Conservation (phyloP, 1,284 basidiomycete genomes). For the Rhodotorula glutinis region DNA sequence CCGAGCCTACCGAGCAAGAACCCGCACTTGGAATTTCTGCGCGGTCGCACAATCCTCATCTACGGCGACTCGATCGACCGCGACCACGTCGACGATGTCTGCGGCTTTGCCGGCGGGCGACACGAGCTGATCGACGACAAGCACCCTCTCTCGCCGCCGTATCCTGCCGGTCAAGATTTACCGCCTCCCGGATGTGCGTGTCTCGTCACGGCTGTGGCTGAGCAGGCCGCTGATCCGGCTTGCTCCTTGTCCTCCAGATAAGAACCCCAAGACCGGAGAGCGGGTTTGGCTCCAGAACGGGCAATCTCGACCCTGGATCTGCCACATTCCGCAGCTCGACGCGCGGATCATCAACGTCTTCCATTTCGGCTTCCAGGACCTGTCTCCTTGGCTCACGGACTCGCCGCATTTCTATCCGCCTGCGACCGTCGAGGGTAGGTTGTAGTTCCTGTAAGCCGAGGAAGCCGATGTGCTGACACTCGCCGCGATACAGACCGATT, state of each 20-base stretch:
- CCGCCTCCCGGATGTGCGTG: conserved; percentile 24
- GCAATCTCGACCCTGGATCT: conserved; percentile 28
- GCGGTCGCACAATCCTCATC: conserved; percentile 29
- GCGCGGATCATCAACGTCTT: conserved; percentile 32
- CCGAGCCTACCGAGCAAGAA: background rate
- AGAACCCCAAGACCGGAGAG: conserved; percentile 10
- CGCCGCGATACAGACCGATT: conserved; percentile 24
- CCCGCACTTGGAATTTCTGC: conserved; percentile 11
- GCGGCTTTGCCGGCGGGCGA: conserved; percentile 15
- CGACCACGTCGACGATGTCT: conserved; percentile 29
- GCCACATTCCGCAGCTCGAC: conserved; percentile 25
- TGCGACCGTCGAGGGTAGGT: conserved; percentile 20
- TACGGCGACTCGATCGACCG: conserved; percentile 36
- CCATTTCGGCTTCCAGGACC: conserved; percentile 27
- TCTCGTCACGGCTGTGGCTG: no score
- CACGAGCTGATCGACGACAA: conserved; percentile 26
- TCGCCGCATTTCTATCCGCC: conserved; percentile 33
- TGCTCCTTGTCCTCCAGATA: background rate
- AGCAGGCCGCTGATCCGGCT: no score
- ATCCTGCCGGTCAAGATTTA: conserved; percentile 21
- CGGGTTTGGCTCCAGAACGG: conserved; percentile 24
- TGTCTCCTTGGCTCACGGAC: conserved; percentile 6
- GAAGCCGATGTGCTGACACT: background rate
- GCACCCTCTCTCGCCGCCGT: conserved; percentile 23
- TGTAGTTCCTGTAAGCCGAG: background rate